Conservation (phyloP, 352 stramenopile species). For the Phytophthora lateralis region DNA sequence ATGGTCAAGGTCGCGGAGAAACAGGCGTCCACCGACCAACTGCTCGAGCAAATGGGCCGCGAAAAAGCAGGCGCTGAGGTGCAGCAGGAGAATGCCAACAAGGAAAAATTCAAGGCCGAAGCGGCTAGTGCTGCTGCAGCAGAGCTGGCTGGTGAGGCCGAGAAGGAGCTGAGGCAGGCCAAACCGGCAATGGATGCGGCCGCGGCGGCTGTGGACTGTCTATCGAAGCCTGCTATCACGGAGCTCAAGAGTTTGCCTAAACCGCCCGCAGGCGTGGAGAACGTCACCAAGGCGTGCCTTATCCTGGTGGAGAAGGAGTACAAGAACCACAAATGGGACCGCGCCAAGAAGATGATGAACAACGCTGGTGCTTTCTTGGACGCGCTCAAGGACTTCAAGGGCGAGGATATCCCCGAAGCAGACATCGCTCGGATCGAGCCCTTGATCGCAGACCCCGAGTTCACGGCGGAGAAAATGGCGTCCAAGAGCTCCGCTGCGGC, state of each 20-base stretch:
- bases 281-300: conserved; percentile 96
- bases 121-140: conserved; percentile 92
- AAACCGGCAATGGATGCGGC: conserved; percentile 98
- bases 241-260: conserved; percentile 97
- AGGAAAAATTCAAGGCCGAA: conserved; percentile 94
- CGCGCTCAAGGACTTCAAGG: conserved; percentile 91
- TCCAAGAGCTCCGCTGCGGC: conserved; percentile 96
- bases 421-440: conserved; percentile 93
- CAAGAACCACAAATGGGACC: conserved; percentile 98
- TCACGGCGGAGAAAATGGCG: conserved; percentile 96
- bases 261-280: conserved; percentile 94
- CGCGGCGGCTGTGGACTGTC: conserved; percentile 93
- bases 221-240: conserved; percentile 96
- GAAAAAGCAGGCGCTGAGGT: conserved; percentile 95
- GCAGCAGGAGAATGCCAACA: conserved; percentile 94
- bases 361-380: conserved; percentile 96
- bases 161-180: conserved; percentile 94
- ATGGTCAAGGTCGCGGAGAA: conserved; percentile 97
- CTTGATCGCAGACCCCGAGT: conserved; percentile 93
- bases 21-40: conserved; percentile 92
- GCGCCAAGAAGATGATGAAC: conserved; percentile 99
- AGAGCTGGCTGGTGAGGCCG: conserved; percentile 93
- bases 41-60: conserved; percentile 94
- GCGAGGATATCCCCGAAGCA: conserved; percentile 95
- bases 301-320: conserved; percentile 98